Base-by-base conservation (phyloP, 352 stramenopile species). In the Globisporangium yorkense region DNA sequence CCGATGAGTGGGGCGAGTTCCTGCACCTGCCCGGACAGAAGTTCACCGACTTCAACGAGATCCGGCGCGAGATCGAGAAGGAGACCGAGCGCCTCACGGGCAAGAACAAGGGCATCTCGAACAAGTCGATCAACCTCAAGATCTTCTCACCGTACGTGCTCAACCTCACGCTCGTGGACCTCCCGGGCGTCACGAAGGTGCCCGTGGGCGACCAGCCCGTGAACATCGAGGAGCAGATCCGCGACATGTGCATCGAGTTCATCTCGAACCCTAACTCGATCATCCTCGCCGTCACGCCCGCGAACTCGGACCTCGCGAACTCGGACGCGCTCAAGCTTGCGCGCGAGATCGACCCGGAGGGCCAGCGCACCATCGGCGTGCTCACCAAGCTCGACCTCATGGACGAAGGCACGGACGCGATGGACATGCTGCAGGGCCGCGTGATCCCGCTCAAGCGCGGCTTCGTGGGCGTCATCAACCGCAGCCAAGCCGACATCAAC, bases 321-420 rank as follows among this genome's bases (percentile, higher is more conserved):
- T 98, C 87, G 57, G 98, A 99, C 70, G 96, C 97, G 21, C 80
- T 99, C 48, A 98, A 99, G 70, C 89, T 99, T 74, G 97, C 97
- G 27, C 78, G 89, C 3, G 86, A 97, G 65, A 96, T 97, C 47
- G 88, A 97, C 63, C 80, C 80, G 0, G 82, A 94, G 12, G 97
- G 98, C 27, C 81, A 97, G 63, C 81, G 98, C 40, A 99, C 98
- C 5, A 98, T 99, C 63, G 98, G 98, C 44, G 97, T 99, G 45
- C 78, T 99, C 31, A 99, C 97, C 2, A 99, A 99, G 74, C 74
- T 99, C 21, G 98, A 99, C 72, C 85, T 99, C 44, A 99, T 99
- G 97, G 98, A 99, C 79, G 89, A 98, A 56, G 97, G 97, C 51
- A 99, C 97, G 9, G 97, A 99, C 76, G 96, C 96, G 7, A 75